Percentiles rank a stretch among this genome's conserved stretches.
Conservation (phyloP, 2,329 filamentous ascomycete genomes). For the Paecilomyces fulvus region DNA sequence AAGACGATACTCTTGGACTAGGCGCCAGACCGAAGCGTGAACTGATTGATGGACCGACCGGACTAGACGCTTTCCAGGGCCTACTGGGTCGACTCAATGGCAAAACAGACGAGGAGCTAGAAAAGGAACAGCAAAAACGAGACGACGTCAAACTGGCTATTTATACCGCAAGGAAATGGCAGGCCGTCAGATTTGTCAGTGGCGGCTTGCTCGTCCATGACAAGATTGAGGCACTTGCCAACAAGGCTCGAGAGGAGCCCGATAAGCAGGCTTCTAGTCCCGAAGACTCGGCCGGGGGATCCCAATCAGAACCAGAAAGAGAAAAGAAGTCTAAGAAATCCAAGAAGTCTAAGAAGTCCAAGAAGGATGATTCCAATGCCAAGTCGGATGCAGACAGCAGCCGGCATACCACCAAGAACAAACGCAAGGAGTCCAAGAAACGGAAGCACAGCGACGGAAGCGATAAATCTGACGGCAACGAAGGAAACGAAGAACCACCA, state of each 20-base stretch:
- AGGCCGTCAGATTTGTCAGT: slow-evolving; percentile 73
- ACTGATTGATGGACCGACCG: slow-evolving; percentile 61
- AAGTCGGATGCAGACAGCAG: neutral
- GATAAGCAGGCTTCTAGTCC: slow-evolving; percentile 44
- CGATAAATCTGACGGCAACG: slow-evolving; percentile 16
- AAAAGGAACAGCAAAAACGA: slow-evolving; percentile 59
- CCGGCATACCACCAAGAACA: neutral
- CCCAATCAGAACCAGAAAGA: slow-evolving; percentile 28
- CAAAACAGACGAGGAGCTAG: slow-evolving; percentile 64
- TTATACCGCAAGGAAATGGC: slow-evolving; percentile 69
- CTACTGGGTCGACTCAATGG: slow-evolving; percentile 84
- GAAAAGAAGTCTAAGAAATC: slow-evolving; percentile 24
- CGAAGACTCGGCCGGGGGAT: slow-evolving; percentile 7
- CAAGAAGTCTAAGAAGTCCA: slow-evolving; percentile 1
- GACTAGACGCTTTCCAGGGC: slow-evolving; percentile 77
- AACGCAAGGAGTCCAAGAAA: slow-evolving; percentile 21
- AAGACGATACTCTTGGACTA: slow-evolving; percentile 85
- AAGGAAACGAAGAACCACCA: slow-evolving; percentile 12
- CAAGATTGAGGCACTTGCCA: slow-evolving; percentile 35
- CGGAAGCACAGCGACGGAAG: slow-evolving; percentile 24
- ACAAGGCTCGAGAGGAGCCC: slow-evolving; percentile 37
- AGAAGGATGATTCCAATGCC: neutral
- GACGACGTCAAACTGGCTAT: slow-evolving; percentile 63
- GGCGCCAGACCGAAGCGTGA: slow-evolving; percentile 70
- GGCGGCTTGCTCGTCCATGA: slow-evolving; percentile 66